Percentiles rank a stretch among this genome's conserved stretches.
Evolutionary conservation across 345 rosid species (phyloP).

Genomic region (Eutrema heterophyllum): DNA sequence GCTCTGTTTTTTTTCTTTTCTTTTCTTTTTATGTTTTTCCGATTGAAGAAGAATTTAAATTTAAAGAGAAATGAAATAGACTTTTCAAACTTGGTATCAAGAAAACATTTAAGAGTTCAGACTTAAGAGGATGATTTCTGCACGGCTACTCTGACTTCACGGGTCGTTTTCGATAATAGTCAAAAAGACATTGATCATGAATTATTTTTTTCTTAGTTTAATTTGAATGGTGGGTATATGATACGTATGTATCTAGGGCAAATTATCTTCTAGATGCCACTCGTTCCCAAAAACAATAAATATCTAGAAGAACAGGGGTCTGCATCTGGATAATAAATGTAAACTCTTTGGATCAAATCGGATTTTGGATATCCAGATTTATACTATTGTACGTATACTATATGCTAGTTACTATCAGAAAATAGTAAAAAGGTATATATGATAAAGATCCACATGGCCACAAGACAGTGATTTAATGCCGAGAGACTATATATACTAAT

Average conservation of each 20-base stretch:
- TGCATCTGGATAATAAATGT: not conserved
- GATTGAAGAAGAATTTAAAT: not conserved
- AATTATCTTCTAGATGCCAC: not conserved
- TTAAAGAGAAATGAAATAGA: constrained; percentile 9
- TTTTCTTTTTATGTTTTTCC: not conserved
- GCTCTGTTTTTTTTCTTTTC: not conserved
- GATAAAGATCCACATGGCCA: too few species aligned
- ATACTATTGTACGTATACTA: too few species aligned
- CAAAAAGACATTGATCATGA: not conserved
- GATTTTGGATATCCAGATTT: not conserved
- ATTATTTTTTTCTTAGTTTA: not conserved
- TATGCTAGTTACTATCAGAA: too few species aligned
- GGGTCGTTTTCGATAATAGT: constrained; percentile 1
- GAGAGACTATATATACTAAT: too few species aligned
- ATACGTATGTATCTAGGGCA: not conserved
- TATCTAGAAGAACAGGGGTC: not conserved
- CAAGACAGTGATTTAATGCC: too few species aligned
- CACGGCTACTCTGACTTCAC: constrained; percentile 1
- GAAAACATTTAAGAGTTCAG: not conserved
- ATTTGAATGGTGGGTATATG: not conserved
- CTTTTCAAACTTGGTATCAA: not conserved
- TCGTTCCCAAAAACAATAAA: not conserved
- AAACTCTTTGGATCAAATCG: not conserved
- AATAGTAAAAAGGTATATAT: too few species aligned
- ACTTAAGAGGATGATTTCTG: not conserved